Conservation (phyloP, 75 land plant species). For the Adiantum capillusveneris region DNA sequence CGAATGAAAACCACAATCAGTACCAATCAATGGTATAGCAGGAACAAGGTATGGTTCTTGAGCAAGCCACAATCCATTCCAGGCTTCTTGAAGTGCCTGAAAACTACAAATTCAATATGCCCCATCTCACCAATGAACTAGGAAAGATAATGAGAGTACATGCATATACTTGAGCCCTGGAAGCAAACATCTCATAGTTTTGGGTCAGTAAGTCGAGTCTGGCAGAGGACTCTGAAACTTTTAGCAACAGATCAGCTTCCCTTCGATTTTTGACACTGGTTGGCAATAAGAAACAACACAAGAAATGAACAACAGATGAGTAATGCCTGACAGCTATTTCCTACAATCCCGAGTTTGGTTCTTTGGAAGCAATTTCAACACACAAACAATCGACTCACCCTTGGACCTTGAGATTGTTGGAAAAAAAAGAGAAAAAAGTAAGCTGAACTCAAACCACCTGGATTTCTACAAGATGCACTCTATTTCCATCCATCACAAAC, state of each 20-base stretch:
- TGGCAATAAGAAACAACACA: neutral
- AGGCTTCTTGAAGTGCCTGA: constrained; percentile 23
- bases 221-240: constrained; percentile 5
- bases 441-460: no score
- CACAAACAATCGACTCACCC: no score
- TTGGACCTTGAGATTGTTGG: no score
- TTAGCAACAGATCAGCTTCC: constrained; percentile 19
- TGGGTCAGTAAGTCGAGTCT: constrained; percentile 12
- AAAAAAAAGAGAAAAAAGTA: no score
- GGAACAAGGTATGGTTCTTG: constrained; percentile 15
- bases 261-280: constrained; percentile 20
- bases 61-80: constrained; percentile 20
- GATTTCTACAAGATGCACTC: no score
- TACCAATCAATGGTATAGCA: constrained; percentile 23
- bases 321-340: no score
- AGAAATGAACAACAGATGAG: no score
- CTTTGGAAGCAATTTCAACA: no score
- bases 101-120: neutral
- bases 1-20: neutral
- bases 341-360: no score
- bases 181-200: constrained; percentile 17
- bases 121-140: no score
- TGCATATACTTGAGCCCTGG: constrained; percentile 17
- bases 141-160: no score
- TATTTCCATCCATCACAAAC: no score